A percentile compares a stretch with the other conserved stretches of the same genome.
Evolutionary conservation across 2,329 filamentous ascomycete genomes (phyloP).

Genomic region (Cordyceps pruinosa): DNA sequence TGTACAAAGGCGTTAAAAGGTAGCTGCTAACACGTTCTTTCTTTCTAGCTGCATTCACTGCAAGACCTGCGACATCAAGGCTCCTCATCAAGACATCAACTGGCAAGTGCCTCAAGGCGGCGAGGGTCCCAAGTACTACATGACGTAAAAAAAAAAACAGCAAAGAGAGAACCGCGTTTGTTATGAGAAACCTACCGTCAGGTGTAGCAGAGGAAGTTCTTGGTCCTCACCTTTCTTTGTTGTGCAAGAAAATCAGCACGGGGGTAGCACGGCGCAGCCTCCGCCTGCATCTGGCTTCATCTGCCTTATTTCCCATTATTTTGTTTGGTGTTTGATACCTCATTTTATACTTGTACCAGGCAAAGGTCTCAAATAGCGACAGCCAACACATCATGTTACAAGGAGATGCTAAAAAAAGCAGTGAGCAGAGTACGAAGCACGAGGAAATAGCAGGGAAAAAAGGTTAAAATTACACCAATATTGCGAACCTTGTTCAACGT

Average conservation of each 20-base stretch:
- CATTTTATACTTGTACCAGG: slow-evolving; percentile 9
- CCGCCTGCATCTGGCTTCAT: neutral
- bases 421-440: neutral
- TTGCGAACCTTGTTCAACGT: no score
- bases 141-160: slow-evolving; percentile 39
- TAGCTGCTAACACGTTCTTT: neutral
- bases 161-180: neutral
- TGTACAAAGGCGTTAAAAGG: neutral
- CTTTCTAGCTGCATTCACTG: slow-evolving; percentile 86
- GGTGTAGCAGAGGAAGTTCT: neutral
- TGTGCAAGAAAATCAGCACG: neutral
- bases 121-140: slow-evolving; percentile 66
- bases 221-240: neutral
- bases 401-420: neutral
- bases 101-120: slow-evolving; percentile 94
- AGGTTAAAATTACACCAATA: neutral
- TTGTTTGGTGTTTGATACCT: slow-evolving; percentile 21
- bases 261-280: neutral
- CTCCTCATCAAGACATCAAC: slow-evolving; percentile 93
- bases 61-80: slow-evolving; percentile 99
- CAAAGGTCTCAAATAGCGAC: slow-evolving; percentile 3
- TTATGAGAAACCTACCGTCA: neutral
- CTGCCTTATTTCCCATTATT: neutral
- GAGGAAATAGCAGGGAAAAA: neutral
- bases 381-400: neutral